These are phyloP conservation scores for Rhodotorula sp. DNA, from an alignment of 1,284 basidiomycete species.

Conservation along the genomic window DNA sequence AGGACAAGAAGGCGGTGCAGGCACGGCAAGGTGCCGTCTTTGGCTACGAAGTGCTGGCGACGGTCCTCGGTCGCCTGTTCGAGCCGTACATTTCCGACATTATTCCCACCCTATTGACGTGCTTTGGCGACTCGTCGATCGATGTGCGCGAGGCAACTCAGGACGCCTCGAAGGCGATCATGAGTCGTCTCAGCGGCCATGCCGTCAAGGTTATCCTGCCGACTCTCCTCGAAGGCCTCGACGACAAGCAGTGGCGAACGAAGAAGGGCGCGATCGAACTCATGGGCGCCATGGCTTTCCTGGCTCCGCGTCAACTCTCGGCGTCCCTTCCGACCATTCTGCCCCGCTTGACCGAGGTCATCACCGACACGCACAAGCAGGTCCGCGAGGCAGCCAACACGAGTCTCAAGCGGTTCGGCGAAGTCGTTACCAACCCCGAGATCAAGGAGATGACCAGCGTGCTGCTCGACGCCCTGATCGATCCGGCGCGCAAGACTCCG, in stretches of 20 bases:
- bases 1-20: conserved; percentile 86
- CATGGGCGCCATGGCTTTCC: conserved; percentile 99
- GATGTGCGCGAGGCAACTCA: conserved; percentile 95
- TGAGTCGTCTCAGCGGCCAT: conserved; percentile 88
- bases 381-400: conserved; percentile 90
- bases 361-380: conserved; percentile 97
- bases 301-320: conserved; percentile 92
- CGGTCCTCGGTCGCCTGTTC: conserved; percentile 80
- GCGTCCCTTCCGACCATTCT: conserved; percentile 95
- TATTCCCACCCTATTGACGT: conserved; percentile 77
- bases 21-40: conserved; percentile 92
- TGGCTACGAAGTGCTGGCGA: conserved; percentile 87
- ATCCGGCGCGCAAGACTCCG: conserved; percentile 83
- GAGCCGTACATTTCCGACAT: conserved; percentile 89
- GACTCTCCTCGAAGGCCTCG: conserved; percentile 81
- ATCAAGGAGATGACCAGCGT: conserved; percentile 89
- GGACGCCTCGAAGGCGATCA: conserved; percentile 89
- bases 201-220: conserved; percentile 95
- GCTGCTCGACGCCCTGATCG: conserved; percentile 91
- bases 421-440: conserved; percentile 60
- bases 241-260: conserved; percentile 98
- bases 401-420: conserved; percentile 95
- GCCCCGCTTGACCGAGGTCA: conserved; percentile 85
- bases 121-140: conserved; percentile 83
- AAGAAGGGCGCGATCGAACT: conserved; percentile 98